A percentile compares a stretch with the other conserved stretches of the same genome.
Evolutionary conservation across 176 grass and related monocot genomes (phyloP).

Genomic region (Oryza australiensis): DNA sequence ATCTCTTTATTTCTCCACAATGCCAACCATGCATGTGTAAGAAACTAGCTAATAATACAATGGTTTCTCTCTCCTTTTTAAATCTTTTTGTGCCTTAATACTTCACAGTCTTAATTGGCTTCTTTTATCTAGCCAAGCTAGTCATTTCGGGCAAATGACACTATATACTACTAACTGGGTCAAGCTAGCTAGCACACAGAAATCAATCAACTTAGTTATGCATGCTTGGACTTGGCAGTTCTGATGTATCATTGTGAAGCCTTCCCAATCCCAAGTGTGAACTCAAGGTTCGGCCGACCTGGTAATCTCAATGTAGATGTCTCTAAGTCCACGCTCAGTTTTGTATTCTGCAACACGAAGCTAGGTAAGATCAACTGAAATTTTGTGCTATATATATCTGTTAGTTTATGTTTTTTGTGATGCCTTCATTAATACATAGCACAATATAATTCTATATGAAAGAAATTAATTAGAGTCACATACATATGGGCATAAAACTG

Average conservation of each 20-base stretch:
- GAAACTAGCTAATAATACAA: not conserved
- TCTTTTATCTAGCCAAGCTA: not conserved
- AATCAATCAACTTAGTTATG: not conserved
- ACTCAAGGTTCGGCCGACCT: constrained; percentile 51
- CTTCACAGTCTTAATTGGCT: not conserved
- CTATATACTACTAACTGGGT: not conserved
- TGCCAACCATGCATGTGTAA: not conserved
- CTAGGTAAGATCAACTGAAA: not conserved
- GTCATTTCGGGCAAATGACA: not conserved
- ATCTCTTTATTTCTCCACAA: not conserved
- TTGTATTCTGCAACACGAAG: constrained; percentile 22
- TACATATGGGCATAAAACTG: not conserved
- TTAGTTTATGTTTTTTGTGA: not conserved
- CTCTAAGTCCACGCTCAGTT: constrained; percentile 35
- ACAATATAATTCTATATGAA: not conserved
- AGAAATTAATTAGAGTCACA: not conserved
- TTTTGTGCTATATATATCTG: not conserved
- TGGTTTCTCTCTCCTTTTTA: not conserved
- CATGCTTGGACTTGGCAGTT: not conserved
- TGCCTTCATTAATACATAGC: not conserved
- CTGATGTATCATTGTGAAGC: not conserved
- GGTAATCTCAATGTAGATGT: constrained; percentile 33
- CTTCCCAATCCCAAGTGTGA: constrained; percentile 41
- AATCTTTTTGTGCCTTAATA: not conserved
- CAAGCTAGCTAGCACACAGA: not conserved